These are phyloP conservation scores for Cyberlindnera maritima DNA, from an alignment of 805 yeast genomes.

Conservation along the genomic window DNA sequence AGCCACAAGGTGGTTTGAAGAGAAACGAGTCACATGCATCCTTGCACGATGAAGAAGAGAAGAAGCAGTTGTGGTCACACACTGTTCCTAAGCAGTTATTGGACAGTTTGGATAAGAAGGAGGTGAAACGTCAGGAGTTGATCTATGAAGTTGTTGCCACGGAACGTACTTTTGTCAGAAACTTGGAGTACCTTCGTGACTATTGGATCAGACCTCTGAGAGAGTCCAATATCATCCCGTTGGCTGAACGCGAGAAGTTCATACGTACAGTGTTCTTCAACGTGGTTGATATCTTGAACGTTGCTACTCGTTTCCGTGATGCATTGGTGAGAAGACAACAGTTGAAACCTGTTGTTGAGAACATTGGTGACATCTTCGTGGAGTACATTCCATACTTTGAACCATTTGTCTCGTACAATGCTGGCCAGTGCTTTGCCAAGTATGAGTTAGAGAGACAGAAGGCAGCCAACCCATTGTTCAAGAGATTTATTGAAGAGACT, in stretches of 20 bases:
- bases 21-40: slow-evolving; percentile 71
- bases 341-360: slow-evolving; percentile 77
- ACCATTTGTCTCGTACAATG: slow-evolving; percentile 91
- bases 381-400: slow-evolving; percentile 85
- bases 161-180: slow-evolving; percentile 93
- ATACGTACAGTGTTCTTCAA: slow-evolving; percentile 90
- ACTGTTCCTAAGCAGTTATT: slow-evolving; percentile 80
- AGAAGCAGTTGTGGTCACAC: slow-evolving; percentile 88
- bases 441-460: slow-evolving; percentile 94
- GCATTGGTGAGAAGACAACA: slow-evolving; percentile 86
- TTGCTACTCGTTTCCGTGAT: slow-evolving; percentile 83
- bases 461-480: slow-evolving; percentile 83
- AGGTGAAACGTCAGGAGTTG: slow-evolving; percentile 90
- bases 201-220: slow-evolving; percentile 91
- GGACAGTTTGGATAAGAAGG: slow-evolving; percentile 76
- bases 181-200: slow-evolving; percentile 88
- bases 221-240: slow-evolving; percentile 84
- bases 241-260: slow-evolving; percentile 84
- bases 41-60: slow-evolving; percentile 71
- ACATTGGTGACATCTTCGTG: slow-evolving; percentile 83
- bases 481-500: slow-evolving; percentile 90
- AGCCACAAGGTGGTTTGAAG: slow-evolving; percentile 80
- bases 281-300: slow-evolving; percentile 79
- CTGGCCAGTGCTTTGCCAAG: slow-evolving; percentile 92
- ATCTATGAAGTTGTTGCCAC: slow-evolving; percentile 92